Evolutionary conservation across 352 stramenopile genomes (phyloP), one percentile per base, ranked within the genome.

Genomic region (Paralagenidium karlingii): DNA sequence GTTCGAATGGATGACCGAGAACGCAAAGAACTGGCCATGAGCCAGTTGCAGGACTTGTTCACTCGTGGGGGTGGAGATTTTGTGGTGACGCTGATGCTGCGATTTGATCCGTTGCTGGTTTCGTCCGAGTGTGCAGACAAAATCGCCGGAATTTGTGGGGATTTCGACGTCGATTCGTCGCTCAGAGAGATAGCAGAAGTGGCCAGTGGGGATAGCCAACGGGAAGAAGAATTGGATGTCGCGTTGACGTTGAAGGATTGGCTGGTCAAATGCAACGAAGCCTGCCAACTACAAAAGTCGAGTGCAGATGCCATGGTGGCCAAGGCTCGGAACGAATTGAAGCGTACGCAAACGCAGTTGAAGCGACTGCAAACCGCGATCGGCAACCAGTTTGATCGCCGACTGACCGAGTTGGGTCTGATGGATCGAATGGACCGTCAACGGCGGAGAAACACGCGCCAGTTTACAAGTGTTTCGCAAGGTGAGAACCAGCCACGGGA

Each of bases 231-330:
- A 8, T 38, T 58, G 7, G 55, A 68, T 21, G 56, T 50, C 8
- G 44, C 76, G n/a, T 27, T 66, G n/a, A 71, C 63, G 8, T 53
- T 82, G 19, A 55, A 80, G 21, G 61, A 76, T 12, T 83, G 68
- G 68, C 46, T 80, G 1, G 24, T 45, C 3, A 80, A 83, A 34
- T 83, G 65, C 40, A 53, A 68, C 43, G 66, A 76, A 43, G 63
- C 48, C 38, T 83, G 61, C 26, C 25, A 55, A 13, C 54, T 45
- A 0, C 63, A 69, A 28, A 51, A 75, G 16, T 53, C 42, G 1
- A 60, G 68, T 31, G 56, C 60, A 5, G 40, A 51, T 0, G 46
- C 64, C 6, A 48, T 63, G 1, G 66, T 64, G 1, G 56, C 51
- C 1, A 68, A 62, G 19, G 69, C 69, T 0, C 43, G 49, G 16